Evolutionary conservation across 306 rosid species (phyloP).

Genomic region (Hippophae tibetana): DNA sequence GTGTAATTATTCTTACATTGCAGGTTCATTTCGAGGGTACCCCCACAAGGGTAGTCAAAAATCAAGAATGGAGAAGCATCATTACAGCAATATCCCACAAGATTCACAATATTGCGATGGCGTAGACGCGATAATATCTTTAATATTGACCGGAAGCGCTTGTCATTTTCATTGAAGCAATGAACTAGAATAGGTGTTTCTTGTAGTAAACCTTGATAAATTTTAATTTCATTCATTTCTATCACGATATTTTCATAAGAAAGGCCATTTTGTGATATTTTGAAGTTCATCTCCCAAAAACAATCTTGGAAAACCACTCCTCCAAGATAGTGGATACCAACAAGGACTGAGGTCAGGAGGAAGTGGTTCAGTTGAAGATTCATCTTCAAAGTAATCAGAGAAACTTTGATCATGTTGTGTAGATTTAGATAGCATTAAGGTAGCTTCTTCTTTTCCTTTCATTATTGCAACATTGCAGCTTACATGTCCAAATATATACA

Average conservation of each 20-base stretch:
- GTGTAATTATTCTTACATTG: constrained; percentile 9
- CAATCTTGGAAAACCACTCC: constrained; percentile 17
- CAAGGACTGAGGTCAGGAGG: constrained; percentile 10
- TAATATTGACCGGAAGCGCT: constrained; percentile 8
- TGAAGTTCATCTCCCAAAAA: constrained; percentile 13
- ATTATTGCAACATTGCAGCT: constrained; percentile 12
- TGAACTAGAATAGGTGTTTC: constrained; percentile 8
- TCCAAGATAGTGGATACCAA: constrained; percentile 21
- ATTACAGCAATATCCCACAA: constrained; percentile 22
- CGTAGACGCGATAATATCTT: constrained; percentile 6
- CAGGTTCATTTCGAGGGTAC: neutral
- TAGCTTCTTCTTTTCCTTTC: constrained; percentile 11
- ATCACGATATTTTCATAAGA: neutral
- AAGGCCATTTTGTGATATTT: constrained; percentile 14
- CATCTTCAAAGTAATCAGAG: neutral
- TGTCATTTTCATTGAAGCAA: constrained; percentile 1
- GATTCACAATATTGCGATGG: constrained; percentile 22
- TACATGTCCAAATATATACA: constrained; percentile 9
- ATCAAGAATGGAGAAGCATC: constrained; percentile 12
- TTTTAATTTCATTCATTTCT: neutral
- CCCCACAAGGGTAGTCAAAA: constrained; percentile 7
- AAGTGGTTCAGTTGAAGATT: neutral
- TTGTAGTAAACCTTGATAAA: constrained; percentile 19
- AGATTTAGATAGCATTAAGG: constrained; percentile 2
- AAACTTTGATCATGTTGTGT: neutral